These are phyloP conservation scores for Harringtonia aguacate DNA, from an alignment of 2,329 filamentous ascomycete genomes.

Conservation along the genomic window DNA sequence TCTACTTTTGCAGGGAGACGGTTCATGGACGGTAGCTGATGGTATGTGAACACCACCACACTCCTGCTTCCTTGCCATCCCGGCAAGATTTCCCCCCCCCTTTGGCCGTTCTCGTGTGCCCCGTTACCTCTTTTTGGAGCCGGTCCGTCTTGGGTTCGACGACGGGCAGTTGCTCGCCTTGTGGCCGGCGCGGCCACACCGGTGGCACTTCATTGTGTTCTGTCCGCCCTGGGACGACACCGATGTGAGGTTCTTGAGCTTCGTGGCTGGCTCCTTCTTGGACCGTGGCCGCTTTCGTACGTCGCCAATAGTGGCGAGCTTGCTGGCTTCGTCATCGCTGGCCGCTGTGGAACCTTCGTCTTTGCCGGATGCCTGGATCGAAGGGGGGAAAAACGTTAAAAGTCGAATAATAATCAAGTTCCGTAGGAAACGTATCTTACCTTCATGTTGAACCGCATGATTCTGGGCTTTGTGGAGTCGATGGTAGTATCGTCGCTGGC, in stretches of 20 bases:
- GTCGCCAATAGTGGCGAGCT: neutral
- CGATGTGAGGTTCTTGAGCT: conserved; percentile 50
- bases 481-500: conserved; percentile 12
- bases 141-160: neutral
- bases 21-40: no score
- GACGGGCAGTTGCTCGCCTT: conserved; percentile 45
- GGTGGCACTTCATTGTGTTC: conserved; percentile 41
- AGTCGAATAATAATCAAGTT: neutral
- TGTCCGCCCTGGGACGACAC: conserved; percentile 37
- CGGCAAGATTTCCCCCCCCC: neutral
- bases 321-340: conserved; percentile 5
- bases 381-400: neutral
- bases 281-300: conserved; percentile 11
- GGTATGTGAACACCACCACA: no score
- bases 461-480: conserved; percentile 7
- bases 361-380: neutral
- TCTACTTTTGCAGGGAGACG: no score
- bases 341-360: conserved; percentile 26
- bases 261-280: conserved; percentile 41
- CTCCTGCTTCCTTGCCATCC: no score
- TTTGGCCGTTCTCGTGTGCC: neutral
- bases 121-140: neutral
- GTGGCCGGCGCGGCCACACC: conserved; percentile 53
- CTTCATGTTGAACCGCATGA: conserved; percentile 22
- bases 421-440: conserved; percentile 7